Conservation (phyloP, 2,329 filamentous ascomycete species). For the Leptographium lundbergii region DNA sequence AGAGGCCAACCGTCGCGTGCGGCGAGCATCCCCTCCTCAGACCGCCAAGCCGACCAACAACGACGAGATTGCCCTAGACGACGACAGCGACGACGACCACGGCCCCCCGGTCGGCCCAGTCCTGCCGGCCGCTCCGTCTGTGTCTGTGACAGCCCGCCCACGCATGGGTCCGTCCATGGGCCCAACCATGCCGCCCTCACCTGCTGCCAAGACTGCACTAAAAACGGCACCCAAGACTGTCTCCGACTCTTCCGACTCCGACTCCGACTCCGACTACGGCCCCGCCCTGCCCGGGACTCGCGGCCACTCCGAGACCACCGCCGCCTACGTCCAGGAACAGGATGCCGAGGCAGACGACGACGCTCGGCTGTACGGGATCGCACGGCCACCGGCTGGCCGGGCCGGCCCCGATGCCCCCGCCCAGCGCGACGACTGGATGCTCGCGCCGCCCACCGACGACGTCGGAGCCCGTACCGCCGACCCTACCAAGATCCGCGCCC, state of each 20-base stretch:
- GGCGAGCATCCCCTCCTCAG: neutral
- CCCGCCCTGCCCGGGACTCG: constrained; percentile 41
- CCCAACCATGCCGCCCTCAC: constrained; percentile 15
- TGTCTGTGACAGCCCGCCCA: neutral
- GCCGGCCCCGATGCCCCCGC: constrained; percentile 28
- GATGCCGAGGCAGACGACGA: constrained; percentile 13
- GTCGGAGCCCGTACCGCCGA: constrained; percentile 51
- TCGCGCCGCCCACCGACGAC: constrained; percentile 49
- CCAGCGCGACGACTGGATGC: constrained; percentile 77
- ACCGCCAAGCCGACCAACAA: constrained; percentile 1
- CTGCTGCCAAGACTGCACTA: constrained; percentile 14
- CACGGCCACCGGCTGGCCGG: constrained; percentile 15
- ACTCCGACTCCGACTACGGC: constrained; percentile 42
- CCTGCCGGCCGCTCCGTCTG: neutral
- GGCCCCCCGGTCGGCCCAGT: neutral
- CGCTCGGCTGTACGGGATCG: constrained; percentile 28
- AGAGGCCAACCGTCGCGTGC: neutral
- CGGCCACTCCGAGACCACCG: constrained; percentile 4
- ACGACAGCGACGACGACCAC: constrained; percentile 19
- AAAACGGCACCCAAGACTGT: constrained; percentile 22
- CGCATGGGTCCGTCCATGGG: constrained; percentile 9
- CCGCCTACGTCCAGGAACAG: constrained; percentile 23
- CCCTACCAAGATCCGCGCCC: constrained; percentile 68
- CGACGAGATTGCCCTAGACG: constrained; percentile 28
- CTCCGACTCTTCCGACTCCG: constrained; percentile 21